phyloP scores from a whole-genome alignment of 352 stramenopile species.

The Phytophthora capsici region DNA sequence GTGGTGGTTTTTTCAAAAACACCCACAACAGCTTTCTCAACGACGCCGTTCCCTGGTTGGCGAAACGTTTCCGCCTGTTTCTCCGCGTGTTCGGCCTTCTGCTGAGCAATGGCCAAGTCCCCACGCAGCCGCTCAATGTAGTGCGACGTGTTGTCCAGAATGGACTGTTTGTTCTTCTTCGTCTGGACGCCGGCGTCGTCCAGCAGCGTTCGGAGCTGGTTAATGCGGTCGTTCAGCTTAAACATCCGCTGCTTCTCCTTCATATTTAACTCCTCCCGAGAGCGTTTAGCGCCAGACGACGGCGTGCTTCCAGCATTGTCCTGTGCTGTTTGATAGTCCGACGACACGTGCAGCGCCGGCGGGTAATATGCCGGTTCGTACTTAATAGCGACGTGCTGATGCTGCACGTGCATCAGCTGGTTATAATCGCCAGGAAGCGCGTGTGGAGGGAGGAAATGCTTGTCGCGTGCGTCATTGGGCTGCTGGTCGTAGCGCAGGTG shows the following conservation, averaged over 20 bases:
- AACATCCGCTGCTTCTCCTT: conserved; percentile 92
- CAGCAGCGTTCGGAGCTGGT: conserved; percentile 65
- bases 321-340: conserved; percentile 44
- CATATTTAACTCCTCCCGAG: conserved; percentile 78
- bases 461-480: conserved; percentile 46
- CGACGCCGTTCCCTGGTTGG: conserved; percentile 23
- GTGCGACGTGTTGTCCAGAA: conserved; percentile 68
- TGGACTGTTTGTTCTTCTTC: conserved; percentile 81
- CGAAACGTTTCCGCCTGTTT: conserved; percentile 56
- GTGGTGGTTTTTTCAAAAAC: conserved; percentile 63
- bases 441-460: conserved; percentile 32
- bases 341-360: conserved; percentile 56
- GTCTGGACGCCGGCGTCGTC: conserved; percentile 61
- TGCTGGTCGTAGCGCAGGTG: conserved; percentile 34
- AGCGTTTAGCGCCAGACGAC: conserved; percentile 51
- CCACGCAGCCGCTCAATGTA: conserved; percentile 66
- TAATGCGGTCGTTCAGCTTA: conserved; percentile 89
- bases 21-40: conserved; percentile 32
- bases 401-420: conserved; percentile 45
- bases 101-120: conserved; percentile 55
- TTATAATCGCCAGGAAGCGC: conserved; percentile 32
- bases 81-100: conserved; percentile 57
- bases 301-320: conserved; percentile 3
- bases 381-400: conserved; percentile 17
- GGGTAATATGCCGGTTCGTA: conserved; percentile 62